Percentiles rank a stretch among this genome's conserved stretches.
phyloP scores from a whole-genome alignment of 352 stramenopile genomes.

The Blastocystis sp. region DNA sequence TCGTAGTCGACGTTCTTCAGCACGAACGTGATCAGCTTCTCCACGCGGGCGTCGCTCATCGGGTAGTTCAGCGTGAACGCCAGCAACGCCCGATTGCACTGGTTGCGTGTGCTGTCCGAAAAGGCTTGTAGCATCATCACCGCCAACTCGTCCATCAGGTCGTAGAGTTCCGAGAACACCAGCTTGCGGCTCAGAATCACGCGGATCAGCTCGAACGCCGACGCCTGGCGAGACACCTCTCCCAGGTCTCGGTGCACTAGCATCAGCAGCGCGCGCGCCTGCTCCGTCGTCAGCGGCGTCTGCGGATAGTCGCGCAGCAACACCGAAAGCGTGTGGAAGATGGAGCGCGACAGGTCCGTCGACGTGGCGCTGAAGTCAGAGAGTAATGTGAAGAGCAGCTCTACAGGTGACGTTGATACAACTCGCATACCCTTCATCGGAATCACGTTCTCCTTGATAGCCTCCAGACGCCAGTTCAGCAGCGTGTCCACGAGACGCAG shows the following conservation, averaged over 20 bases:
- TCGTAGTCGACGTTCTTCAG: conserved; percentile 75
- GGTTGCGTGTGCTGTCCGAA: conserved; percentile 67
- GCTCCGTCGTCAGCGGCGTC: neutral
- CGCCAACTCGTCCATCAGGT: conserved; percentile 73
- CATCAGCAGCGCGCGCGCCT: conserved; percentile 66
- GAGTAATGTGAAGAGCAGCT: conserved; percentile 2
- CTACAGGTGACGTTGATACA: neutral
- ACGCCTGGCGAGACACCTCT: conserved; percentile 73
- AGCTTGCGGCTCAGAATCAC: conserved; percentile 68
- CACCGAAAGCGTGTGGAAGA: conserved; percentile 26
- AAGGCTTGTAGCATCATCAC: conserved; percentile 75
- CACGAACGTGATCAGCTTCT: conserved; percentile 73
- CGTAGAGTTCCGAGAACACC: conserved; percentile 75
- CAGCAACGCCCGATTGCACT: conserved; percentile 73
- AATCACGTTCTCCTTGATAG: conserved; percentile 6
- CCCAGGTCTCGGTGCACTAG: conserved; percentile 74
- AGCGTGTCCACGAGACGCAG: conserved; percentile 1
- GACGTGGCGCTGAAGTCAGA: conserved; percentile 27
- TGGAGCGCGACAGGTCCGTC: neutral
- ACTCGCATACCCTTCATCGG: neutral
- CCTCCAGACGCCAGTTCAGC: neutral
- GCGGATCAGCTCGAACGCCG: conserved; percentile 73
- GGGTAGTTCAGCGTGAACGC: conserved; percentile 78
- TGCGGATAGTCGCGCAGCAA: neutral
- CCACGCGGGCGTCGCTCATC: conserved; percentile 71